Evolutionary conservation across 2,329 filamentous ascomycete species (phyloP), one percentile per base, ranked within the genome.

Genomic region (Penicillium oxalicum): DNA sequence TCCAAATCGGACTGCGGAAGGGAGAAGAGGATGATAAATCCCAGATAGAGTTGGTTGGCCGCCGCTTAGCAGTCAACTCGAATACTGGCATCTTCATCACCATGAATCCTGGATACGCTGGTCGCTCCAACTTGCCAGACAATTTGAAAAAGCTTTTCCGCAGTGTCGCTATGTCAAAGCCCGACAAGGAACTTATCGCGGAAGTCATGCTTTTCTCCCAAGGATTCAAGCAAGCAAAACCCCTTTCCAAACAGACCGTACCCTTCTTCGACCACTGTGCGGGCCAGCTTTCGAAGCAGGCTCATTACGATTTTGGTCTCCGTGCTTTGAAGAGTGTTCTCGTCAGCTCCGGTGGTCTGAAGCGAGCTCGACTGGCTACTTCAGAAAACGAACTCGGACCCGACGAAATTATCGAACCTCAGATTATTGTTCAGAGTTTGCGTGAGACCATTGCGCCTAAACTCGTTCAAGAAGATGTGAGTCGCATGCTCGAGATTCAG

Each of bases 121-220:
- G 93, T 49, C 88, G 93, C 71, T 99, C 93, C 43, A 98, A 98
- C 71, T 74, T 99, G 63, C 93, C 93, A 2, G 93, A 99, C 73
- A 99, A 99, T 69, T 72, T 99, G 74, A 99, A 99, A 82, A 99
- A 98, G 73, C 77, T 99, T 36, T 99, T 99, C 82, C 86, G 94
- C 66, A 98, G 93, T 64, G 91, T 99, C 44, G 93, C 93, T 54
- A 99, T 99, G 93, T 98, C 93, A 9, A 98, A 97, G 72, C 93
- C 93, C 0, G 94, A 98, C 76, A 98, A 98, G 72, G 94, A 98
- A 70, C 86, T 98, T 49, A 99, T 99, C 71, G 90, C 93, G 33
- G 93, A 99, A 75, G 93, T 99, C 62, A 99, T 98, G 94, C 82
- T 99, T 33, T 99, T 96, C 78, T 98, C 94, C 1, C 93, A 99